A percentile compares a stretch with the other conserved stretches of the same genome.
Conservation (phyloP, 106 monocot species). For the Acorus calamus region DNA sequence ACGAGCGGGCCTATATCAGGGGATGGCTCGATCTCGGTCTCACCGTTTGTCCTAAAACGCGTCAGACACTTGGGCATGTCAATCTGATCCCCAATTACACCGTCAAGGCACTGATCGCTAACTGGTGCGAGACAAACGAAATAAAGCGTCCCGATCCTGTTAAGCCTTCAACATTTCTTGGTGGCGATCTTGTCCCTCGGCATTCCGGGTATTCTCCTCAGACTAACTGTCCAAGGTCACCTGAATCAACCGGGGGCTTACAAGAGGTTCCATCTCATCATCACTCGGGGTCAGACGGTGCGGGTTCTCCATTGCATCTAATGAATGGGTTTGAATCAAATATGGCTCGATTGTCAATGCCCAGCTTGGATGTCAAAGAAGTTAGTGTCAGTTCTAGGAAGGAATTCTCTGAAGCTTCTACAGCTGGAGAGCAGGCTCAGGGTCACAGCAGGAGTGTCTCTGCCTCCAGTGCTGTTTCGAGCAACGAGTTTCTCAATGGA, state of each 20-base stretch:
- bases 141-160: conserved; percentile 67
- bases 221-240: conserved; percentile 16
- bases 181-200: conserved; percentile 13
- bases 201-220: conserved; percentile 17
- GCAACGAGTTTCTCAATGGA: conserved; percentile 12
- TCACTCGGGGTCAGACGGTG: not conserved
- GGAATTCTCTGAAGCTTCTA: conserved; percentile 7
- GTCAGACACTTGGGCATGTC: conserved; percentile 58
- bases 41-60: conserved; percentile 82
- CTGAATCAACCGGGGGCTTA: conserved; percentile 21
- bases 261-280: conserved; percentile 23
- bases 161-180: conserved; percentile 32
- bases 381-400: conserved; percentile 7
- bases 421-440: conserved; percentile 18
- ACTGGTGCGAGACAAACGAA: conserved; percentile 80
- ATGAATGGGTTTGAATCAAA: conserved; percentile 27
- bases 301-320: conserved; percentile 11
- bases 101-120: conserved; percentile 82
- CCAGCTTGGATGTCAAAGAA: conserved; percentile 19
- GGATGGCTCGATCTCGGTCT: conserved; percentile 92
- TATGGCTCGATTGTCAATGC: conserved; percentile 15
- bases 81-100: conserved; percentile 93
- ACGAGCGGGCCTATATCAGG: conserved; percentile 70
- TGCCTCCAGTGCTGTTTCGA: conserved; percentile 23
- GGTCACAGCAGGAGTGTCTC: conserved; percentile 25